phyloP scores from a whole-genome alignment of 2,329 filamentous ascomycete species.

The Fusarium devonianum region DNA sequence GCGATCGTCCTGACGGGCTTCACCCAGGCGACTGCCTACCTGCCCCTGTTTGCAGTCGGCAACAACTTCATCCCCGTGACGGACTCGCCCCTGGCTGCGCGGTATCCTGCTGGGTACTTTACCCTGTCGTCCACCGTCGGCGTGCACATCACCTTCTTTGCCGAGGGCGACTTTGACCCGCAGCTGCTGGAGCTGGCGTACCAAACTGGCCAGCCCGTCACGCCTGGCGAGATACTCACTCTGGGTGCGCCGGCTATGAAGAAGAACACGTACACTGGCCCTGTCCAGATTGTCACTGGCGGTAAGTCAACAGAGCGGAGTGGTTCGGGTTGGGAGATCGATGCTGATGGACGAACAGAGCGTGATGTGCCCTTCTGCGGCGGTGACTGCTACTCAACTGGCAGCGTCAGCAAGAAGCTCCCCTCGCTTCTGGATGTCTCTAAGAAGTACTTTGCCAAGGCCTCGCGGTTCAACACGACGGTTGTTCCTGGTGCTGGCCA shows the following conservation, averaged over 20 bases:
- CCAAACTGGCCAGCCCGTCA: constrained; percentile 61
- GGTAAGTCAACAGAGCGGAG: constrained; percentile 42
- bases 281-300: constrained; percentile 67
- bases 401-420: constrained; percentile 46
- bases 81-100: constrained; percentile 38
- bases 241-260: constrained; percentile 50
- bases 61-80: constrained; percentile 57
- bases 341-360: constrained; percentile 43
- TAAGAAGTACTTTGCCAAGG: constrained; percentile 51
- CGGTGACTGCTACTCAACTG: constrained; percentile 62
- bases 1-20: constrained; percentile 69
- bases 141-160: constrained; percentile 61
- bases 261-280: constrained; percentile 56
- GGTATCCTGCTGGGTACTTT: constrained; percentile 61
- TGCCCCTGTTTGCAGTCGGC: constrained; percentile 52
- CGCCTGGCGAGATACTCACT: constrained; percentile 66
- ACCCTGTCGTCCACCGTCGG: constrained; percentile 54
- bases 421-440: constrained; percentile 54
- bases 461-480: constrained; percentile 58
- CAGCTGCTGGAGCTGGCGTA: constrained; percentile 56
- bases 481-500: constrained; percentile 62
- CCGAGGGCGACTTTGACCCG: constrained; percentile 62
- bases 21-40: constrained; percentile 55
- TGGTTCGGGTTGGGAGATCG: neutral
- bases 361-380: constrained; percentile 66